A percentile compares a stretch with the other conserved stretches of the same genome.
Conservation (phyloP, 495 filamentous ascomycete species). For the Neurospora sp. region DNA sequence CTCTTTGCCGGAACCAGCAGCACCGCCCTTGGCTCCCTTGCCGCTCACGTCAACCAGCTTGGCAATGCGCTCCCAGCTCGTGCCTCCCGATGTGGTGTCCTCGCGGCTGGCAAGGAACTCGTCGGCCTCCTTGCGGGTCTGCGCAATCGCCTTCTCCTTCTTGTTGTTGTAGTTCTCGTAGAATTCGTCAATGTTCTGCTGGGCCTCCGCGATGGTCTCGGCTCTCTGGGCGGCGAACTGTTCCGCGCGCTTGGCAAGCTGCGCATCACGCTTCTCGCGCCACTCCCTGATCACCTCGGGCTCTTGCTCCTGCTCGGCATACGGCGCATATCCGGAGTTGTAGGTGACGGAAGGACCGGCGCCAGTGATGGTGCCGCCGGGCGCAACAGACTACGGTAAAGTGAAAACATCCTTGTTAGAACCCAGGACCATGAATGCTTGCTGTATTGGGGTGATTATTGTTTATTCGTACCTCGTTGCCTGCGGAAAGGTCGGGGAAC, state of each 20-base stretch:
- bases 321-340: slow-evolving; percentile 54
- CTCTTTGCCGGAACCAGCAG: slow-evolving; percentile 81
- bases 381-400: slow-evolving; percentile 58
- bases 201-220: slow-evolving; percentile 76
- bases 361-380: slow-evolving; percentile 82
- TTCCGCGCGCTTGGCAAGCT: slow-evolving; percentile 65
- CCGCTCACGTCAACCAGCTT: slow-evolving; percentile 95
- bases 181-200: slow-evolving; percentile 90
- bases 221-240: slow-evolving; percentile 66
- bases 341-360: slow-evolving; percentile 47
- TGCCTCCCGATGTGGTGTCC: slow-evolving; percentile 86
- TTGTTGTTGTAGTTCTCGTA: slow-evolving; percentile 99
- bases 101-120: slow-evolving; percentile 82
- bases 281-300: slow-evolving; percentile 82
- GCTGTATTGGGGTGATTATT: neutral
- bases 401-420: slow-evolving; percentile 11
- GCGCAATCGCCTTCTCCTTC: slow-evolving; percentile 79
- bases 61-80: slow-evolving; percentile 95
- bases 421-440: neutral
- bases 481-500: slow-evolving; percentile 72
- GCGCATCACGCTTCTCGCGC: slow-evolving; percentile 78
- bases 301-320: slow-evolving; percentile 60
- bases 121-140: slow-evolving; percentile 86
- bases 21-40: slow-evolving; percentile 78
- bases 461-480: slow-evolving; percentile 59